Conservation (phyloP, 352 stramenopile species). For the Pythium monospermum region DNA sequence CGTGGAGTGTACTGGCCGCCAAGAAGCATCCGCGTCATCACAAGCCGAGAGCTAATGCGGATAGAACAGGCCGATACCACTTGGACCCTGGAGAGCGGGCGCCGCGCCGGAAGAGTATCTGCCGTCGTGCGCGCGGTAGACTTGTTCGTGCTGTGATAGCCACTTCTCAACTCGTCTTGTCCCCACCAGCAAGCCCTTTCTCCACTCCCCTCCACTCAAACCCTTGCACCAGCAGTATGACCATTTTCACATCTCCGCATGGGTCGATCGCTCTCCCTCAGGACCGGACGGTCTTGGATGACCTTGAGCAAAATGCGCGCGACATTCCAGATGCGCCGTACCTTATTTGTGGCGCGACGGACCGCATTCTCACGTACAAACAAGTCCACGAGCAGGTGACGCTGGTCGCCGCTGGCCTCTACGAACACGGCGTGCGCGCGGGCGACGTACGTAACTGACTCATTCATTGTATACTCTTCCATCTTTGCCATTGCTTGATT, state of each 20-base stretch:
- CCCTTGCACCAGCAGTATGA: slow-evolving; percentile 7
- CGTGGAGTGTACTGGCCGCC: too few species aligned
- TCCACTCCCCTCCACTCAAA: not conserved
- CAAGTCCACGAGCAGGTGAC: slow-evolving; percentile 22
- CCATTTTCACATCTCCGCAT: slow-evolving; percentile 41
- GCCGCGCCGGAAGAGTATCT: too few species aligned
- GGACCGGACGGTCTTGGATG: slow-evolving; percentile 34
- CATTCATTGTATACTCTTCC: not conserved
- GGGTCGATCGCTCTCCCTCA: slow-evolving; percentile 21
- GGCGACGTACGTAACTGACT: slow-evolving; percentile 33
- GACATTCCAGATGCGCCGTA: slow-evolving; percentile 21
- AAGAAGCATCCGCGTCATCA: too few species aligned
- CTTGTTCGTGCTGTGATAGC: too few species aligned
- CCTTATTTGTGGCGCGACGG: slow-evolving; percentile 39
- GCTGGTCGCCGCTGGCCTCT: slow-evolving; percentile 30
- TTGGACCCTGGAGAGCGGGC: too few species aligned
- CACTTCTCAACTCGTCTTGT: not conserved
- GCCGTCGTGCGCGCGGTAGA: too few species aligned
- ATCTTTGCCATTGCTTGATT: slow-evolving; percentile 2
- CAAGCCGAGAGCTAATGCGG: too few species aligned
- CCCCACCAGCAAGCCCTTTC: not conserved
- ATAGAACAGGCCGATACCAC: too few species aligned
- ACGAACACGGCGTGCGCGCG: slow-evolving; percentile 30
- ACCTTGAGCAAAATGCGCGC: slow-evolving; percentile 29
- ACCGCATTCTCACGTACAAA: slow-evolving; percentile 32